phyloP scores from a whole-genome alignment of 148 eudicot genomes.

The Talinum fruticosum region DNA sequence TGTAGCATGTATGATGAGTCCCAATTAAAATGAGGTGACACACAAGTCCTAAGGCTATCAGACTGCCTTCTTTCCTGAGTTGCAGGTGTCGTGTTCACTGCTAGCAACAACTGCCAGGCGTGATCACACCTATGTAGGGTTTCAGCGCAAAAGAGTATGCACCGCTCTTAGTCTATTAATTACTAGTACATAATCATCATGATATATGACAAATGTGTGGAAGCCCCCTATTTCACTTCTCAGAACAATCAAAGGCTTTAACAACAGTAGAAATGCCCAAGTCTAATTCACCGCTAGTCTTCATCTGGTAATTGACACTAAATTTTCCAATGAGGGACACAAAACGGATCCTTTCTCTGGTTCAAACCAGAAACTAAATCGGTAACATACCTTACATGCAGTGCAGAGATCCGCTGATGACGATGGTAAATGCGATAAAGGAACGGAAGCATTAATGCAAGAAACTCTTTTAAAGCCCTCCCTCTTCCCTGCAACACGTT shows the following conservation, averaged over 20 bases:
- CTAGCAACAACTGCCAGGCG: background rate
- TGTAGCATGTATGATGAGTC: background rate
- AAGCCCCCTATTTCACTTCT: background rate
- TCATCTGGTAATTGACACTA: background rate
- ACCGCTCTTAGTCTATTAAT: background rate
- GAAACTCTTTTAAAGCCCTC: conserved; percentile 78
- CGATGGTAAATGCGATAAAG: conserved; percentile 51
- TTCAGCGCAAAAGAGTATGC: background rate
- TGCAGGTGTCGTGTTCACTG: background rate
- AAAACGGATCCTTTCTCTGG: background rate
- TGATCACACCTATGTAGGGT: background rate
- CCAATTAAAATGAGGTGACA: background rate
- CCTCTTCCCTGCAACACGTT: conserved; percentile 77
- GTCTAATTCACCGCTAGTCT: background rate
- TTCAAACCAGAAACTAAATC: background rate
- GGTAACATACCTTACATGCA: conserved; percentile 58
- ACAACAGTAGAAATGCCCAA: background rate
- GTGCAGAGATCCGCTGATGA: conserved; percentile 53
- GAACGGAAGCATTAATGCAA: conserved; percentile 81
- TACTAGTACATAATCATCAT: background rate
- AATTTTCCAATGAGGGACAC: background rate
- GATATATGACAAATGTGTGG: background rate
- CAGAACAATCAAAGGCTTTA: background rate
- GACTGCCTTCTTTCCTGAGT: background rate
- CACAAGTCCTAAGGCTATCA: background rate